These are phyloP conservation scores for Arabis hirsuta DNA, from an alignment of 345 rosid species.

Conservation along the genomic window DNA sequence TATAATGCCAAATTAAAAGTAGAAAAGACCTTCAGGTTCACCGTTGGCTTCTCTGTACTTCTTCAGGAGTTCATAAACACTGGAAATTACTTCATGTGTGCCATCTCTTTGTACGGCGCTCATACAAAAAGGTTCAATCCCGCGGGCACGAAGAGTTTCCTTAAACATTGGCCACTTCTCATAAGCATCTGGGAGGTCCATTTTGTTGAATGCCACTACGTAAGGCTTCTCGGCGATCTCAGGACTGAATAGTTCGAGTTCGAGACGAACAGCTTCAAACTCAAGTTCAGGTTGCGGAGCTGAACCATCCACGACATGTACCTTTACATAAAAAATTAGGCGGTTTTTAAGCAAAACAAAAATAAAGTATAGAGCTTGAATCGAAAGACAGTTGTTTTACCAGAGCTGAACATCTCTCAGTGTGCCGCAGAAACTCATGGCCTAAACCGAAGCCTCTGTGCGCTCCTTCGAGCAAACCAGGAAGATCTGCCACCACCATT, in stretches of 20 bases:
- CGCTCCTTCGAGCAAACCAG: slow-evolving; percentile 98
- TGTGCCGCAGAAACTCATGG: slow-evolving; percentile 86
- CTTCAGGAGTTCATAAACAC: slow-evolving; percentile 67
- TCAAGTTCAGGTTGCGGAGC: slow-evolving; percentile 82
- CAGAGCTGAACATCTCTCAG: slow-evolving; percentile 96
- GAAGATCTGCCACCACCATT: slow-evolving; percentile 94
- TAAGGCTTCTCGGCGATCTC: slow-evolving; percentile 83
- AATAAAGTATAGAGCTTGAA: neutral
- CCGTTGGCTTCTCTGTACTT: slow-evolving; percentile 55
- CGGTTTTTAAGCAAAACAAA: neutral
- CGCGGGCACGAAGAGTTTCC: slow-evolving; percentile 64
- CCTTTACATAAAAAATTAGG: slow-evolving; percentile 50
- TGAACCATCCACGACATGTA: slow-evolving; percentile 93
- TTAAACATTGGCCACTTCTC: slow-evolving; percentile 75
- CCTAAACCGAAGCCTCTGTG: slow-evolving; percentile 94
- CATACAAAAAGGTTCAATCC: slow-evolving; percentile 78
- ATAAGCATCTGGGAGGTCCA: slow-evolving; percentile 90
- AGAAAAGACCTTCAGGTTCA: slow-evolving; percentile 62
- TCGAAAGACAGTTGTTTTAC: slow-evolving; percentile 48
- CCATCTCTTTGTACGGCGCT: slow-evolving; percentile 85
- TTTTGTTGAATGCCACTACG: slow-evolving; percentile 82
- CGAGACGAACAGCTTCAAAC: slow-evolving; percentile 93
- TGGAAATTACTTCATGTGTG: slow-evolving; percentile 68
- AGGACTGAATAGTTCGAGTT: slow-evolving; percentile 89
- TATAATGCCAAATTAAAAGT: slow-evolving; percentile 23